These are phyloP conservation scores for Trichophyton simii DNA, from an alignment of 2,329 filamentous ascomycete species.

Conservation along the genomic window DNA sequence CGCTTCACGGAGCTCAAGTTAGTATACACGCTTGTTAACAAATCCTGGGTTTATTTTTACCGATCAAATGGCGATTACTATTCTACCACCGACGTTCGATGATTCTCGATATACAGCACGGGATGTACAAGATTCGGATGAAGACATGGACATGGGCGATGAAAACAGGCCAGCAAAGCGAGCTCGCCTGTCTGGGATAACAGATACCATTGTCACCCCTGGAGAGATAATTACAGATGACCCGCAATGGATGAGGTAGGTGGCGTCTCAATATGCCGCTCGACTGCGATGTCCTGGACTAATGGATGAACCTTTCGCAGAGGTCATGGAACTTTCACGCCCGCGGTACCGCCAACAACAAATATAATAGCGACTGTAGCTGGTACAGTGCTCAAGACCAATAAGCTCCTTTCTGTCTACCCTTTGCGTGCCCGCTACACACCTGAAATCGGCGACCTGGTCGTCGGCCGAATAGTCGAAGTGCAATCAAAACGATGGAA, in stretches of 20 bases:
- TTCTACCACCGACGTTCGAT: slow-evolving; percentile 36
- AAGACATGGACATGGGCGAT: slow-evolving; percentile 34
- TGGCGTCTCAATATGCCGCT: background rate
- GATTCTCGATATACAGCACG: slow-evolving; percentile 19
- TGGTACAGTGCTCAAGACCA: slow-evolving; percentile 81
- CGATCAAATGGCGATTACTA: slow-evolving; percentile 40
- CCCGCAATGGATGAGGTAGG: slow-evolving; percentile 79
- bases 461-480: slow-evolving; percentile 84
- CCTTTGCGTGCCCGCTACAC: slow-evolving; percentile 86
- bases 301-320: slow-evolving; percentile 32
- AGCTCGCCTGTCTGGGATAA: slow-evolving; percentile 16
- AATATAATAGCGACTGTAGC: slow-evolving; percentile 82
- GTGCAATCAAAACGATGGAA: slow-evolving; percentile 92
- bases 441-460: slow-evolving; percentile 90
- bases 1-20: background rate
- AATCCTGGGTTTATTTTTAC: background rate
- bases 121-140: slow-evolving; percentile 32
- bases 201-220: slow-evolving; percentile 58
- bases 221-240: slow-evolving; percentile 75
- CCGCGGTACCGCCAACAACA: slow-evolving; percentile 35
- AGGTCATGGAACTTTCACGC: slow-evolving; percentile 83
- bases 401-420: slow-evolving; percentile 87
- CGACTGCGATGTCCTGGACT: background rate
- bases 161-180: slow-evolving; percentile 25
- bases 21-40: too few species aligned